These are phyloP conservation scores for Schizophyllum amplum DNA, from an alignment of 1,284 basidiomycete genomes.

Conservation along the genomic window DNA sequence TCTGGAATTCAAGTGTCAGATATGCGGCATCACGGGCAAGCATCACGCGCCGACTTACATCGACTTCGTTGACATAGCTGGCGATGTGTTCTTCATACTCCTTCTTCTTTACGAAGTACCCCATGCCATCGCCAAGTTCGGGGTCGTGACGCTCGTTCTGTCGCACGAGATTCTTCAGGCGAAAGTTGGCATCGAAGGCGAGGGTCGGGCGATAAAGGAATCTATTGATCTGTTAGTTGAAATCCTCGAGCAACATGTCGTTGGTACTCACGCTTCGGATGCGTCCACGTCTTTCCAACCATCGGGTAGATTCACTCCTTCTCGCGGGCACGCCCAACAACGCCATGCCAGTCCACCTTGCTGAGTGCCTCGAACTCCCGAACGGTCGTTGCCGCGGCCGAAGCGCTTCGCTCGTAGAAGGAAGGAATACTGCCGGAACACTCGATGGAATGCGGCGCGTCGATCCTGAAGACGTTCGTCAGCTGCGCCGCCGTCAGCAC, in stretches of 20 bases:
- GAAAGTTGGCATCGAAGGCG: slow-evolving; percentile 15
- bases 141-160: slow-evolving; percentile 15
- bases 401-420: slow-evolving; percentile 4
- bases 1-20: background rate
- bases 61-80: slow-evolving; percentile 4
- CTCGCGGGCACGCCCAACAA: too few relatives aligned
- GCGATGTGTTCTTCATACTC: slow-evolving; percentile 15
- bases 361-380: background rate
- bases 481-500: too few relatives aligned
- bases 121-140: slow-evolving; percentile 16
- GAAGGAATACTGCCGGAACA: slow-evolving; percentile 4
- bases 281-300: slow-evolving; percentile 2
- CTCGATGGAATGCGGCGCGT: slow-evolving; percentile 2
- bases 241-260: too few relatives aligned
- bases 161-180: slow-evolving; percentile 10
- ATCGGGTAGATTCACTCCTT: slow-evolving; percentile 1
- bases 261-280: slow-evolving; percentile 6
- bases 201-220: slow-evolving; percentile 13
- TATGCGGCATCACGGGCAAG: too few relatives aligned
- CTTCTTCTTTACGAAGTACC: too few relatives aligned
- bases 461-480: slow-evolving; percentile 4
- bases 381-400: slow-evolving; percentile 2
- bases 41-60: too few relatives aligned
- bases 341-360: background rate
- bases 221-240: slow-evolving; percentile 3